These are phyloP conservation scores for Paecilomyces sp. DNA, from an alignment of 2,329 filamentous ascomycete species.

Conservation along the genomic window DNA sequence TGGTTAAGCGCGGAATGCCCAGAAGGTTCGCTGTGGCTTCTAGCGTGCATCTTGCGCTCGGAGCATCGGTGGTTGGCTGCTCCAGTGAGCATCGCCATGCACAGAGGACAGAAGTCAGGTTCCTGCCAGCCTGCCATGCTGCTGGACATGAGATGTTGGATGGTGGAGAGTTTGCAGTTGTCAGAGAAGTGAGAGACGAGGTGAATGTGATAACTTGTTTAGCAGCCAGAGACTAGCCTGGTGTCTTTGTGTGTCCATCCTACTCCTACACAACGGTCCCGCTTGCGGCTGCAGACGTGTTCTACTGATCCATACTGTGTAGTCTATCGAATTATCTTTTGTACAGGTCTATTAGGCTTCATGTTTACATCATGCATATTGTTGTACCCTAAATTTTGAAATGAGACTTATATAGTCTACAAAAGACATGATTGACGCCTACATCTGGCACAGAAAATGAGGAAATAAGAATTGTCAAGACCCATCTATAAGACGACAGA, in stretches of 20 bases:
- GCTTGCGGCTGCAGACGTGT: not conserved
- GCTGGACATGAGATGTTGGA: not conserved
- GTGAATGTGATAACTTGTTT: not conserved
- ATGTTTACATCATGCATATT: not conserved
- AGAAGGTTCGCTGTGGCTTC: constrained; percentile 10
- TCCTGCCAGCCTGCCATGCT: not conserved
- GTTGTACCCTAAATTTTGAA: not conserved
- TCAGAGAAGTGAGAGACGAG: not conserved
- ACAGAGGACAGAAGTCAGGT: not conserved
- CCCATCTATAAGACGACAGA: not conserved
- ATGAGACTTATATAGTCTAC: not conserved
- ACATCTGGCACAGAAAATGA: not conserved
- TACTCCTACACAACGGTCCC: not conserved
- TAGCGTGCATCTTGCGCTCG: constrained; percentile 6
- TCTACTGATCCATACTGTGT: not conserved
- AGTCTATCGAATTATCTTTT: not conserved
- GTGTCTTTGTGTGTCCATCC: not conserved
- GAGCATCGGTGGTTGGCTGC: not conserved
- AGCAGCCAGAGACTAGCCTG: not conserved
- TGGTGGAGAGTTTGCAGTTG: not conserved
- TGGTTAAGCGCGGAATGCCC: constrained; percentile 15
- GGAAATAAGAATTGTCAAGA: not conserved
- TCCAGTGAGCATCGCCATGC: not conserved
- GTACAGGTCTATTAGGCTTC: not conserved
- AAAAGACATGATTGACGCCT: not conserved